These are phyloP conservation scores for Penicillium maclennaniae DNA, from an alignment of 495 filamentous ascomycete genomes.

Conservation along the genomic window DNA sequence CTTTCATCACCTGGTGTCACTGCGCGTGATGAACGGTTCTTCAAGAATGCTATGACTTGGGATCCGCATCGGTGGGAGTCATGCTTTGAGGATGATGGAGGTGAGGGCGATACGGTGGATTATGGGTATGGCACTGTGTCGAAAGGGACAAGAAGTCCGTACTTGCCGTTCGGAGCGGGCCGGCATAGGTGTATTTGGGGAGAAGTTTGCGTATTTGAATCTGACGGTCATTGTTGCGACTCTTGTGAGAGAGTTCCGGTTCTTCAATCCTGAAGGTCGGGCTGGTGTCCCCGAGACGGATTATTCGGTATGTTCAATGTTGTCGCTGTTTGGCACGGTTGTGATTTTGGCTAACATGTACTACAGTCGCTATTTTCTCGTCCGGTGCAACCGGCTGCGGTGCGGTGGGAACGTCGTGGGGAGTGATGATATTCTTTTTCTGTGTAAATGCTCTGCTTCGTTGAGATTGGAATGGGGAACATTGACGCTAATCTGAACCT, in stretches of 20 bases:
- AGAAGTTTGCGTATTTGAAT: constrained; percentile 95
- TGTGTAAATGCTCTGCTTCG: background rate
- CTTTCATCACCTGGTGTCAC: constrained; percentile 81
- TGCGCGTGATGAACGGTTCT: constrained; percentile 63
- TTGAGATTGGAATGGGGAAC: background rate
- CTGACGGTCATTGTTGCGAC: constrained; percentile 79
- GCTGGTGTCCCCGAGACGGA: constrained; percentile 75
- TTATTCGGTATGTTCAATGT: constrained; percentile 60
- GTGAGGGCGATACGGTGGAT: constrained; percentile 70
- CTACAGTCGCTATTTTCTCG: constrained; percentile 43
- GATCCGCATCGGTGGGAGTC: constrained; percentile 85
- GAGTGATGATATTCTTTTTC: background rate
- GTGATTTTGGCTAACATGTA: background rate
- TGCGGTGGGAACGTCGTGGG: constrained; percentile 61
- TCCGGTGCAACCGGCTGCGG: constrained; percentile 59
- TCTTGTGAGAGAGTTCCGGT: constrained; percentile 70
- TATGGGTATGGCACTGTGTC: constrained; percentile 92
- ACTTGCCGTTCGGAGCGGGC: constrained; percentile 92
- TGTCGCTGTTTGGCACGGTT: background rate
- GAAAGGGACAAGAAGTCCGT: constrained; percentile 82
- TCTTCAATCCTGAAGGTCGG: constrained; percentile 66
- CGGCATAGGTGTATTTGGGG: constrained; percentile 95
- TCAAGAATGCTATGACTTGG: constrained; percentile 76
- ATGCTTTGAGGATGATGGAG: constrained; percentile 51
- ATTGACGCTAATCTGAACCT: background rate